Evolutionary conservation across 345 rosid species (phyloP).

Genomic region (Gossypium arboreum): DNA sequence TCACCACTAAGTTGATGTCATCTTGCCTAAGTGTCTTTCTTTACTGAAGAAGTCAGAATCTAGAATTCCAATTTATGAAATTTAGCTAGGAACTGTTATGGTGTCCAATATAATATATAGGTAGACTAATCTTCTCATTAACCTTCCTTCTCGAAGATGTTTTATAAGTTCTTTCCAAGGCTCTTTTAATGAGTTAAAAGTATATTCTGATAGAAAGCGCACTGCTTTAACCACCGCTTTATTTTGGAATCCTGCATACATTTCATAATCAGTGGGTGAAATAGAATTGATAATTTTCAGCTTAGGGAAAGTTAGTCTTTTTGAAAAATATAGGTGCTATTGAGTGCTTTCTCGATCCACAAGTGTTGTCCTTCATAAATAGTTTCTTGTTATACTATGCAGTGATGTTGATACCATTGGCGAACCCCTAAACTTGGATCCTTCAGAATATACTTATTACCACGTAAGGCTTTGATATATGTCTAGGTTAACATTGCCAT

Average conservation of each 20-base stretch:
- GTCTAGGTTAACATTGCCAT: not conserved
- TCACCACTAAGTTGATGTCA: not conserved
- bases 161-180: not conserved
- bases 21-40: not conserved
- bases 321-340: not conserved
- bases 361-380: not conserved
- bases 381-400: constrained; percentile 26
- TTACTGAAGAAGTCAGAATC: not conserved
- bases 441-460: constrained; percentile 28
- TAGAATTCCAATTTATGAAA: not conserved
- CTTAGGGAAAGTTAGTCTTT: not conserved
- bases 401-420: constrained; percentile 53
- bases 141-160: not conserved
- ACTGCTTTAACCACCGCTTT: not conserved
- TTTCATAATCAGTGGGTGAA: not conserved
- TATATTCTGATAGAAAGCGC: not conserved
- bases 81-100: not conserved
- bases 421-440: constrained; percentile 40
- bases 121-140: not conserved
- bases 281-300: not conserved
- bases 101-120: not conserved
- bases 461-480: constrained; percentile 45
- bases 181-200: not conserved
- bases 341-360: not conserved
- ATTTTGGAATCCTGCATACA: not conserved